Evolutionary conservation across 257 asterid species (phyloP), one percentile per base, ranked within the genome.

Genomic region (Capsicum chinense): DNA sequence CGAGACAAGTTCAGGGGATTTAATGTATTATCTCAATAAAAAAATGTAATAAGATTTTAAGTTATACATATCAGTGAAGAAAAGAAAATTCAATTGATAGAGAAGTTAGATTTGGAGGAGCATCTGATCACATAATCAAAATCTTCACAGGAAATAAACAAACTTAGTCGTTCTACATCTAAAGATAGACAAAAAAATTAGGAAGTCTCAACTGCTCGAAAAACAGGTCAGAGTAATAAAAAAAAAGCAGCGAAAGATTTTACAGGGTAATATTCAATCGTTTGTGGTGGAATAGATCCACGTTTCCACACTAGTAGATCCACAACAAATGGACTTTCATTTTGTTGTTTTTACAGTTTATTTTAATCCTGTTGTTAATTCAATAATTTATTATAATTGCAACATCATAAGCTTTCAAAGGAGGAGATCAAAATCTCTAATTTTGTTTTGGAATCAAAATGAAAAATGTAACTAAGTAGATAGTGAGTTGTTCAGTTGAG

Each of bases 121-220:
- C 21, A 62, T 62, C 14, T 62, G 21, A 1, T 19, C 26, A 59
- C 0, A n/a, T 59, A 19, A 17, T 8, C 11, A 59, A n/a, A n/a
- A 7, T 0, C 3, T n/a, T n/a, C 1, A 1, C 1, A 33, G 5
- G 5, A 17, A n/a, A 14, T 4, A 17, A n/a, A 59, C 2, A 3
- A 59, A n/a, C 3, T 62, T 4, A 62, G 37, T 58, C 10, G n/a
- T 4, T 9, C 11, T 67, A 37, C 13, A 0, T 37, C 19, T 33
- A 33, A 66, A 33, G 10, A 37, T 9, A 67, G 16, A 66, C 8
- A 11, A 21, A 2, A 64, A 63, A 5, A 39, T 5, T 33, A 33
- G 8, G 7, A 17, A 26, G 14, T 64, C 17, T 11, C 42, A 21
- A 3, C 0, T 26, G 16, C 37, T 26, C 0, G 70, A 17, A 11